Evolutionary conservation across 176 grass and related monocot species (phyloP).

Genomic region (Rhynchospora tenuis): DNA sequence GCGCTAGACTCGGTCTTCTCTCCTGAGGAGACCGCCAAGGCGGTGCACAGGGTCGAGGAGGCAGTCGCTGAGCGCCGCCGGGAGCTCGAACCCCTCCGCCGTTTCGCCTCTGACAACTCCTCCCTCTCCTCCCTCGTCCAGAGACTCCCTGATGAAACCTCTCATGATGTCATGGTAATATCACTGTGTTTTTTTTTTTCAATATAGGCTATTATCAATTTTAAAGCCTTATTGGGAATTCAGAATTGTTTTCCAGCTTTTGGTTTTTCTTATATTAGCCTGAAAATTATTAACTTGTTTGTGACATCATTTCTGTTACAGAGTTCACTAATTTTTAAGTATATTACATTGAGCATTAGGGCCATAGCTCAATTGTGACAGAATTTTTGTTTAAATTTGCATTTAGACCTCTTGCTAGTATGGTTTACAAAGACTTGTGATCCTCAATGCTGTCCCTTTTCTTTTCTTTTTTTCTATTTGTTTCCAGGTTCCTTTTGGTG

Average conservation of each 20-base stretch:
- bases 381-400: background rate
- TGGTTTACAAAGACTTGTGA: background rate
- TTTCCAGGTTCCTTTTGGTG: constrained; percentile 84
- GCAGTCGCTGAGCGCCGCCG: constrained; percentile 32
- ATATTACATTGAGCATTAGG: no score
- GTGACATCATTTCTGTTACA: no score
- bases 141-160: constrained; percentile 74
- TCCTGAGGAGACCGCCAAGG: constrained; percentile 50
- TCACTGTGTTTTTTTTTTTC: background rate
- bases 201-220: background rate
- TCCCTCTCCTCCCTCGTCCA: constrained; percentile 51
- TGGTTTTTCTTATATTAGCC: background rate
- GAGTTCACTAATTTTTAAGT: no score
- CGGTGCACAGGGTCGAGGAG: constrained; percentile 43
- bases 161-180: constrained; percentile 81
- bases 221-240: background rate
- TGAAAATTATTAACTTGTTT: background rate
- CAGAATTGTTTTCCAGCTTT: background rate
- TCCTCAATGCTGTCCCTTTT: background rate
- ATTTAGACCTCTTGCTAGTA: background rate
- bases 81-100: constrained; percentile 50
- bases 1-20: constrained; percentile 57
- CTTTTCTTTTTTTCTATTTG: background rate
- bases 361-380: background rate
- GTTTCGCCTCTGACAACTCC: constrained; percentile 62